Evolutionary conservation across 2,329 filamentous ascomycete genomes (phyloP), one percentile per base, ranked within the genome.

Genomic region (Curvularia sp.): DNA sequence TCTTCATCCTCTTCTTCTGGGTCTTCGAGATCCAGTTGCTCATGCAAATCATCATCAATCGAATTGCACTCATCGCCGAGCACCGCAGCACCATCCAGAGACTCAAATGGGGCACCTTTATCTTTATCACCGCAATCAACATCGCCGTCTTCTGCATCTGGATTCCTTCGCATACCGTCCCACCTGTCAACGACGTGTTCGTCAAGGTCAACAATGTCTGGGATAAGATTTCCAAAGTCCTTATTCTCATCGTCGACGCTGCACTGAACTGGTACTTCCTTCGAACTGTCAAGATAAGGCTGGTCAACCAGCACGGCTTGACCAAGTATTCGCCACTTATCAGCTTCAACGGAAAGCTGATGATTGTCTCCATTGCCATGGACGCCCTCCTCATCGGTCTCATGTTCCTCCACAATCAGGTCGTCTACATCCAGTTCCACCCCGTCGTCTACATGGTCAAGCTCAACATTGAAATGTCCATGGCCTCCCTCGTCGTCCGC

Each of bases 21-120:
- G 69, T 73, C 1, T 72, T 73, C 27, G 59, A 76, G 38, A 79
- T 84, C 13, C 83, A 85, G 58, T 72, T 84, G 1, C 64, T 85
- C 1, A 79, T 84, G 73, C 82, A 85, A 62, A 85, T 86, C 46
- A 84, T 85, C 61, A 80, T 84, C 68, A 85, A 85, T 63, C 79
- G 83, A 52, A 81, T 84, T 21, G 77, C 79, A 0, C 77, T 86
- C 38, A 80, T 85, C 34, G 76, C 80, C 12, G 77, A 81, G 13
- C 72, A 79, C 42, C 73, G 72, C 23, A 69, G 64, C 0, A 78
- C 77, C 1, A 77, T 80, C 6, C 25, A 49, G 0, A 71, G 64
- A 13, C 61, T 86, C 27, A 84, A 85, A 73, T 83, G 80, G 80
- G 76, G 76, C 0, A 80, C 80, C 0, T 75, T 81, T 0, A 38